phyloP scores from a whole-genome alignment of 1,284 basidiomycete genomes.

The Austropuccinia psidii region DNA sequence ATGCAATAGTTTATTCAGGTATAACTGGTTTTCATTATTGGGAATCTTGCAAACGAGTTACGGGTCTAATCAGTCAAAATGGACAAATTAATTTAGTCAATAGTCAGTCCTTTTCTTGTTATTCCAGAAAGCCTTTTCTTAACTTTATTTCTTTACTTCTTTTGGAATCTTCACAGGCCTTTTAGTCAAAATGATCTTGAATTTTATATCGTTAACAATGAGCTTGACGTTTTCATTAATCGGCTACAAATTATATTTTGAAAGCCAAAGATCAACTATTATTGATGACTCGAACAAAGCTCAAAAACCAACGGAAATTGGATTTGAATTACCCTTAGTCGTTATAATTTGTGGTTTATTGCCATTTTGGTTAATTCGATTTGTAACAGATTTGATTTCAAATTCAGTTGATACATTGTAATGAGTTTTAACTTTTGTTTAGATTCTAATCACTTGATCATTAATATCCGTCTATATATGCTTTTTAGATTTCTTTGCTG shows the following conservation, averaged over 20 bases:
- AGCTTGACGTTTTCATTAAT: constrained; percentile 26
- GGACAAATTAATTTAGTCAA: constrained; percentile 13
- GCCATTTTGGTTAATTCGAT: constrained; percentile 30
- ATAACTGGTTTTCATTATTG: constrained; percentile 28
- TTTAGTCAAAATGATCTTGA: constrained; percentile 29
- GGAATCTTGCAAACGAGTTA: neutral
- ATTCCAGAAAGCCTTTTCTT: too few species aligned
- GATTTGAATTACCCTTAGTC: constrained; percentile 16
- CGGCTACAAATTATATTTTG: constrained; percentile 7
- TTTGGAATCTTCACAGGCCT: neutral
- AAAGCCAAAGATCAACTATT: neutral
- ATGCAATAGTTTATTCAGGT: constrained; percentile 23
- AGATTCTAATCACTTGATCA: neutral
- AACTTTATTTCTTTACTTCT: neutral
- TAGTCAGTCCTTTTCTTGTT: constrained; percentile 9
- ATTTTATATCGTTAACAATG: constrained; percentile 20
- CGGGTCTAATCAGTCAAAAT: constrained; percentile 10
- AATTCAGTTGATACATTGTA: constrained; percentile 33
- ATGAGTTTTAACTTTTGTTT: constrained; percentile 9
- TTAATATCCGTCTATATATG: neutral
- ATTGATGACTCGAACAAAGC: neutral
- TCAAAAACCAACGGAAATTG: neutral
- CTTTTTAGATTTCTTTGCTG: constrained; percentile 29
- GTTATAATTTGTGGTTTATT: constrained; percentile 16
- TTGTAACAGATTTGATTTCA: constrained; percentile 22